Conservation (phyloP, 305 asterid species). For the Rubia occidens region DNA sequence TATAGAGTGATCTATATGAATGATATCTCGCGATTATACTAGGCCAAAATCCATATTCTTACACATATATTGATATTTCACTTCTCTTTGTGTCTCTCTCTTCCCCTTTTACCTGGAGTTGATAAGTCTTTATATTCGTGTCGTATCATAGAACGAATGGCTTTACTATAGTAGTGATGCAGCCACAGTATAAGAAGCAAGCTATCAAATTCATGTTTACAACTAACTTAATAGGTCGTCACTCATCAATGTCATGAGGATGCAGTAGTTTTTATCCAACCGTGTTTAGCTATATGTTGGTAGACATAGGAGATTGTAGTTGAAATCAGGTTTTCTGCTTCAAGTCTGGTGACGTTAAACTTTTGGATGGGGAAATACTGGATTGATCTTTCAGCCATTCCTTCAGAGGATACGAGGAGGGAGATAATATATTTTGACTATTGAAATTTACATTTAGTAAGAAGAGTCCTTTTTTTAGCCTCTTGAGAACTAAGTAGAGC, state of each 20-base stretch:
- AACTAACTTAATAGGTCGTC: neutral
- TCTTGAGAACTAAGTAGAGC: neutral
- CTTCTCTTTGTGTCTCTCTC: neutral
- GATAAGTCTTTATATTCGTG: neutral
- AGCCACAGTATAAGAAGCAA: neutral
- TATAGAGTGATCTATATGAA: too few species aligned
- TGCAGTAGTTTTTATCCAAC: neutral
- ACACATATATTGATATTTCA: neutral
- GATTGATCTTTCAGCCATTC: neutral
- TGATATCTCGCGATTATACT: neutral
- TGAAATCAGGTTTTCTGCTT: neutral
- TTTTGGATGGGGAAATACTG: neutral
- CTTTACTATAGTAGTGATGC: neutral
- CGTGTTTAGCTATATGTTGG: neutral
- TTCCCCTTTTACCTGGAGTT: neutral
- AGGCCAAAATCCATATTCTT: neutral
- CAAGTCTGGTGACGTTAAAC: constrained; percentile 4
- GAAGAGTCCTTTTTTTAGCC: neutral
- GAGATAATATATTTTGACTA: neutral
- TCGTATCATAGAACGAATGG: neutral
- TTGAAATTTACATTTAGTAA: neutral
- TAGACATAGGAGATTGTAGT: neutral
- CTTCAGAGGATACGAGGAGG: neutral
- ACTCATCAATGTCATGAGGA: neutral
- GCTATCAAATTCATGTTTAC: neutral